Conservation (phyloP, 768 basidiomycete genomes). For the Psilocybe cubensis region DNA sequence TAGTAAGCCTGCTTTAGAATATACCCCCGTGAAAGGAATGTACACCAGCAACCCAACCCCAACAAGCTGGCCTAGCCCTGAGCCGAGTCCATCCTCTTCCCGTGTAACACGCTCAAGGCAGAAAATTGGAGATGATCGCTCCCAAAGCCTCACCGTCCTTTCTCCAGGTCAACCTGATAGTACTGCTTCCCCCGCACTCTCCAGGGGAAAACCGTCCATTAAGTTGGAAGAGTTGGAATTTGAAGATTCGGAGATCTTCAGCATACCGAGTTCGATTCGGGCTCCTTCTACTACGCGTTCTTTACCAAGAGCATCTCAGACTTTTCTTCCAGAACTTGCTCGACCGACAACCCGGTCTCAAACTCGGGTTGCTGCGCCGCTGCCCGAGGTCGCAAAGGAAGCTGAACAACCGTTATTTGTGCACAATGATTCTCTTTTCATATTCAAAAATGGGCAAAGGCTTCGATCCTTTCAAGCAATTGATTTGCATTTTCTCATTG, state of each 20-base stretch:
- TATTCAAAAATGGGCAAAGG: slow-evolving; percentile 6
- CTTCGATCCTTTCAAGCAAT: slow-evolving; percentile 10
- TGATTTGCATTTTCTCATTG: slow-evolving; percentile 7
- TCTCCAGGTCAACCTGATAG: too few relatives aligned
- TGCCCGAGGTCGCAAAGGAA: too few relatives aligned
- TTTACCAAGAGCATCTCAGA: too few relatives aligned
- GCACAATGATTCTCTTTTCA: background rate
- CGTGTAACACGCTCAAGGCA: too few relatives aligned
- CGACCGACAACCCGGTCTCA: too few relatives aligned
- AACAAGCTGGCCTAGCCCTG: too few relatives aligned
- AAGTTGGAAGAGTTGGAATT: background rate
- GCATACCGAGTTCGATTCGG: background rate
- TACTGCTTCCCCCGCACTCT: background rate
- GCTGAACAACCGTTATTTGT: background rate
- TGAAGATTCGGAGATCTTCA: background rate
- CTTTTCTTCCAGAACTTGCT: too few relatives aligned
- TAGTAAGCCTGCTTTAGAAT: too few relatives aligned
- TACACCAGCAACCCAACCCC: too few relatives aligned
- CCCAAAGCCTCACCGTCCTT: background rate
- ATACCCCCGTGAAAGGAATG: too few relatives aligned
- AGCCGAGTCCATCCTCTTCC: background rate
- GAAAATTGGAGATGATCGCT: background rate
- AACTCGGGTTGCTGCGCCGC: too few relatives aligned
- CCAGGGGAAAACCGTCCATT: background rate
- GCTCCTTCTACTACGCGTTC: background rate